Percentiles rank a stretch among this genome's conserved stretches.
These are phyloP conservation scores for Kuraishia ogatae DNA, from an alignment of 805 yeast species.

Conservation along the genomic window DNA sequence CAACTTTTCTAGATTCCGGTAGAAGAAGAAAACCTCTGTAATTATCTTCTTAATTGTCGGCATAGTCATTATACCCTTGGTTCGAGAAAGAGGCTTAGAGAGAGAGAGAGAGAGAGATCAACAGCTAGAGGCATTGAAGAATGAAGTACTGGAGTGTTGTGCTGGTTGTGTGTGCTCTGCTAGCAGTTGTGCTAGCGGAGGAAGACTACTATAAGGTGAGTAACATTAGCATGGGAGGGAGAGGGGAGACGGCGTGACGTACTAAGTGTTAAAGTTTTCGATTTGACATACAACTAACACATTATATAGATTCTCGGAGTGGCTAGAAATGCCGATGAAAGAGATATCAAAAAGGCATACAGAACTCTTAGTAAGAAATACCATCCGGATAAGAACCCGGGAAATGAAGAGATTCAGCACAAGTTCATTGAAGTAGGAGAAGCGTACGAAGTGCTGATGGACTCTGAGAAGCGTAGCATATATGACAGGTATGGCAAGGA, in stretches of 20 bases:
- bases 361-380: constrained; percentile 72
- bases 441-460: constrained; percentile 81
- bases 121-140: background rate
- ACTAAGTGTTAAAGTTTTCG: background rate
- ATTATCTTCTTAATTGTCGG: too few species aligned
- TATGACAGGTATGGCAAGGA: constrained; percentile 78
- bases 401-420: constrained; percentile 73
- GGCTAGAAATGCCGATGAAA: constrained; percentile 57
- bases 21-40: too few species aligned
- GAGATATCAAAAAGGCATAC: constrained; percentile 80
- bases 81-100: too few species aligned
- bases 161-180: background rate
- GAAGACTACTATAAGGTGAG: constrained; percentile 32
- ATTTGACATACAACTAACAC: constrained; percentile 38
- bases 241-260: background rate
- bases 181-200: constrained; percentile 20
- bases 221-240: too few species aligned
- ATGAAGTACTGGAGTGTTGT: constrained; percentile 1
- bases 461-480: constrained; percentile 54
- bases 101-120: too few species aligned
- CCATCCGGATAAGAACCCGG: constrained; percentile 93
- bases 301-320: constrained; percentile 53
- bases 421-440: constrained; percentile 87
- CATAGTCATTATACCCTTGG: too few species aligned
- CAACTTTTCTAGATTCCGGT: too few species aligned